A percentile compares a stretch with the other conserved stretches of the same genome.
These are phyloP conservation scores for Chytriomyces hyalinus DNA, from an alignment of 192 early-diverging fungal genomes.

Conservation along the genomic window DNA sequence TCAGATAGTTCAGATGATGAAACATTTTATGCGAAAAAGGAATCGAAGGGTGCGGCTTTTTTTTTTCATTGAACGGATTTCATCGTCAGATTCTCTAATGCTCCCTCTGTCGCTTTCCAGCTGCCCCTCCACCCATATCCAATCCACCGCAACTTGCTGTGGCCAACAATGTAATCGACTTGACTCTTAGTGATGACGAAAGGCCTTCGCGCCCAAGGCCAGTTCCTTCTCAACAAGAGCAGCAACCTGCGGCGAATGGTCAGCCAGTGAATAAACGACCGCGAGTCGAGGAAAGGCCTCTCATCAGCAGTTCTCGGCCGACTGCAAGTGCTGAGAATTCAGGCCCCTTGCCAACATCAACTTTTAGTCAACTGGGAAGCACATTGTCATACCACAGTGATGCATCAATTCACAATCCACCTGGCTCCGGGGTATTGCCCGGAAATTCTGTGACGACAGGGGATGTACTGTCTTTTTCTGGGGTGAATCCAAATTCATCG, in stretches of 20 bases:
- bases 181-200: conserved; percentile 32
- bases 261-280: not conserved
- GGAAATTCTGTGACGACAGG: no score
- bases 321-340: not conserved
- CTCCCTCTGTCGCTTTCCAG: not conserved
- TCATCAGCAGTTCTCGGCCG: not conserved
- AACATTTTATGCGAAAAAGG: not conserved
- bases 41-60: not conserved
- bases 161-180: not conserved
- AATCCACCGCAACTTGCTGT: not conserved
- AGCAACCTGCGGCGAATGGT: not conserved
- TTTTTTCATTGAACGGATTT: not conserved
- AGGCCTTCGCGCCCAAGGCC: not conserved
- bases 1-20: conserved; percentile 19
- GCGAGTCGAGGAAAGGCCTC: not conserved
- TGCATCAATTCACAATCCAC: not conserved
- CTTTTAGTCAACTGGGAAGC: not conserved
- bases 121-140: not conserved
- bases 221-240: not conserved
- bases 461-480: no score
- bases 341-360: not conserved
- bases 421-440: not conserved
- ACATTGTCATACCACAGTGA: not conserved
- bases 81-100: not conserved
- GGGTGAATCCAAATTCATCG: no score